Base-by-base conservation (phyloP, 2,329 filamentous ascomycete genomes). In the Alternaria triticimaculans region DNA sequence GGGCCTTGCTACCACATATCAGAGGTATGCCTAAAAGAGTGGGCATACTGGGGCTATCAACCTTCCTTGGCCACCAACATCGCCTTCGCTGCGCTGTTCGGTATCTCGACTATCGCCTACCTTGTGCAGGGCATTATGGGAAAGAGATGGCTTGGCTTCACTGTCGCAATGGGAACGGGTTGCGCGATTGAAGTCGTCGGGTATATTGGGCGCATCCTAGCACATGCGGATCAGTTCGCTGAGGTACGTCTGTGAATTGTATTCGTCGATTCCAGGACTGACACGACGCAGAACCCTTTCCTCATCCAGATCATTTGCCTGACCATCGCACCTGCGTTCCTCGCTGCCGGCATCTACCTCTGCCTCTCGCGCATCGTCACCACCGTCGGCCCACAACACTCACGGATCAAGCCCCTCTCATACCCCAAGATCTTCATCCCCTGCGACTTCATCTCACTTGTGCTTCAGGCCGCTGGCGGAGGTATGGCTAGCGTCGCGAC, bases 291-390 rank as follows among this genome's bases (percentile, higher is more conserved):
- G 72, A 73, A 74, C 12, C 87, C 84, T 8, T 92, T 92, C 74
- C 84, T 91, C 74, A 84, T 90, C n/a, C 87, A 92, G 73, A 90
- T 90, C 66, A 85, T 87, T 64, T 89, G 87, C 76, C 82, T 91
- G 55, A 87, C 85, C 68, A 84, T 85, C 48, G 84, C 80, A 0
- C 76, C 76, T 10, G 86, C 87, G 58, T 88, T 87, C 76, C 84
- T 86, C 71, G 84, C 87, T 26, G 89, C 89, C 0, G 88, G 87
- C 62, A 88, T 92, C 72, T 92, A 92, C 75, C 85, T 91, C 58
- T 89, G 87, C 28, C 83, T 90, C 28, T 80, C 80, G 2, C 77
- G 77, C 48, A 80, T 80, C 61, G 80, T 83, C 60, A 69, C 74
- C 41, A 80, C 76, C 55, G 81, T 82, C 67, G 82, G 76, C 33